Evolutionary conservation across 805 yeast genomes (phyloP).

Genomic region (Pichia manshurica): DNA sequence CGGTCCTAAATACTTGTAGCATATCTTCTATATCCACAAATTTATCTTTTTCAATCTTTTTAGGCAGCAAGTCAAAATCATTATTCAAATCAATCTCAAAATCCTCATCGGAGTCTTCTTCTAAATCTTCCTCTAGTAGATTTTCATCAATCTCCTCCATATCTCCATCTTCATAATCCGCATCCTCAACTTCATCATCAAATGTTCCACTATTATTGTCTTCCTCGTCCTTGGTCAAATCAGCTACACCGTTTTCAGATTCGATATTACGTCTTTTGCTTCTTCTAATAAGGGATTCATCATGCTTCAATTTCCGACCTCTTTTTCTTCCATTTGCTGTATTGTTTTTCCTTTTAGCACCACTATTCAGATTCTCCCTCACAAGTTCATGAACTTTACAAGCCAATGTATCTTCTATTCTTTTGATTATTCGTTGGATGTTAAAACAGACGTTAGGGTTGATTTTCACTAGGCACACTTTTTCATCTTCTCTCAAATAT

Average conservation of each 20-base stretch:
- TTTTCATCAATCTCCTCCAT: conserved; percentile 9
- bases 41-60: conserved; percentile 6
- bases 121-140: conserved; percentile 16
- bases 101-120: conserved; percentile 13
- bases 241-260: neutral
- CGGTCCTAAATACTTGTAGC: conserved; percentile 15
- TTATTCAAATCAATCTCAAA: neutral
- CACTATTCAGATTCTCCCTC: neutral
- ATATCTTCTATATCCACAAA: conserved; percentile 24
- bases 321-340: too few relatives aligned
- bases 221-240: neutral
- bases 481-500: conserved; percentile 16
- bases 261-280: neutral
- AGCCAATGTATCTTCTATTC: conserved; percentile 14
- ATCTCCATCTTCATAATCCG: neutral
- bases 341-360: neutral
- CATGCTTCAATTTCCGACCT: too few relatives aligned
- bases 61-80: conserved; percentile 12
- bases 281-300: neutral
- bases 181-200: conserved; percentile 4
- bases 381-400: conserved; percentile 3
- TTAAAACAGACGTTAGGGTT: conserved; percentile 15
- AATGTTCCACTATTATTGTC: too few relatives aligned
- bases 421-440: conserved; percentile 13
- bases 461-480: conserved; percentile 14